These are phyloP conservation scores for Lenzites betulinus DNA, from an alignment of 768 basidiomycete genomes.

Conservation along the genomic window DNA sequence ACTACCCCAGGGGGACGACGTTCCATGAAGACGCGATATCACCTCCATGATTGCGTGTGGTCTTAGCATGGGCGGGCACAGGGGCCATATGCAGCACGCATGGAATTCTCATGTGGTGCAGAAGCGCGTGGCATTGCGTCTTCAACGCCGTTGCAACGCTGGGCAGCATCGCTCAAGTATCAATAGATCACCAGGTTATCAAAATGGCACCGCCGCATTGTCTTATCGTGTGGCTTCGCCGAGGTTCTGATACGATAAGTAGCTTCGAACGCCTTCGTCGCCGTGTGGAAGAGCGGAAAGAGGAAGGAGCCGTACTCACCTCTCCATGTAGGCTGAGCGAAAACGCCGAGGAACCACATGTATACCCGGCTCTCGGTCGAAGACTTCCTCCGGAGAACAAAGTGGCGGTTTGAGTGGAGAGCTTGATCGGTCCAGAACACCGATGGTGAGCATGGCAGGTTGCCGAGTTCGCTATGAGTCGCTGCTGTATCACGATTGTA, in stretches of 20 bases:
- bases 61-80: neutral
- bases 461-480: too few relatives aligned
- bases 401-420: too few relatives aligned
- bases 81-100: neutral
- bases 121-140: conserved; percentile 3
- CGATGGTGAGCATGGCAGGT: too few relatives aligned
- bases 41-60: neutral
- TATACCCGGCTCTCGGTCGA: too few relatives aligned
- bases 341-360: too few relatives aligned
- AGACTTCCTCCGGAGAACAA: too few relatives aligned
- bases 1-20: neutral
- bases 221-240: conserved; percentile 2
- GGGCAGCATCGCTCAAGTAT: neutral
- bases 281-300: neutral
- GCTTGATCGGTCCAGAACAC: too few relatives aligned
- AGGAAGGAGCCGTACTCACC: neutral
- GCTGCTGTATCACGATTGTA: too few relatives aligned
- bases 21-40: conserved; percentile 12
- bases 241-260: neutral
- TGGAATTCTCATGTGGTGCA: neutral
- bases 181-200: neutral
- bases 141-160: neutral
- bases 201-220: neutral
- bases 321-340: neutral
- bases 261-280: too few relatives aligned